Percentiles rank a stretch among this genome's conserved stretches.
Evolutionary conservation across 129 eudicot genomes (phyloP).

Genomic region (Cynara cardunculus): DNA sequence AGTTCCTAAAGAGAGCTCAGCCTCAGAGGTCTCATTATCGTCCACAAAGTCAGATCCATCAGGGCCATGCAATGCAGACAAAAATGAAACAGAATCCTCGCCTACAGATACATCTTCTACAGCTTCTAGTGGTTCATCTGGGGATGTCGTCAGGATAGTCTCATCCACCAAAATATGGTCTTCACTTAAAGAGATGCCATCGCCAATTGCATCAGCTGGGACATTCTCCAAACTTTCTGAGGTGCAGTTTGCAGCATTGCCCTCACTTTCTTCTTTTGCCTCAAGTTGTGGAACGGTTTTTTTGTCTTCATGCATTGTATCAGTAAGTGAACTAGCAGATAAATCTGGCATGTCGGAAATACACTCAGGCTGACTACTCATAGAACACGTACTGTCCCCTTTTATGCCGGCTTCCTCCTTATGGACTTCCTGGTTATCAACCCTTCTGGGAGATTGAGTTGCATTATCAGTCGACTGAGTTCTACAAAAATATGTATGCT

Average conservation of each 20-base stretch:
- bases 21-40: slow-evolving; percentile 15
- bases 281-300: background rate
- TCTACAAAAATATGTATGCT: slow-evolving; percentile 28
- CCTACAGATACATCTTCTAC: slow-evolving; percentile 31
- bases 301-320: slow-evolving; percentile 6
- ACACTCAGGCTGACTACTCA: slow-evolving; percentile 1
- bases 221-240: background rate
- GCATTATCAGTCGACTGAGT: slow-evolving; percentile 20
- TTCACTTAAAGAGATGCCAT: slow-evolving; percentile 16
- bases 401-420: slow-evolving; percentile 2
- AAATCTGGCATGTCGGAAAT: background rate
- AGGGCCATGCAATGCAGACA: slow-evolving; percentile 40
- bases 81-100: slow-evolving; percentile 42
- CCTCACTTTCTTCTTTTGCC: slow-evolving; percentile 8
- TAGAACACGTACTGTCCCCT: background rate
- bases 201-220: slow-evolving; percentile 15
- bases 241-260: slow-evolving; percentile 18
- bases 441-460: slow-evolving; percentile 27
- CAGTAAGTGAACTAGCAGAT: slow-evolving; percentile 15
- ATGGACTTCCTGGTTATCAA: slow-evolving; percentile 10
- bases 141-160: slow-evolving; percentile 20
- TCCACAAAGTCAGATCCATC: slow-evolving; percentile 31
- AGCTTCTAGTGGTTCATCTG: slow-evolving; percentile 29
- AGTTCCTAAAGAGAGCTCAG: background rate
- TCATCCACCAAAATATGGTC: slow-evolving; percentile 13